phyloP scores from a whole-genome alignment of 169 alveolate species.

The Eimeria falciformis region DNA sequence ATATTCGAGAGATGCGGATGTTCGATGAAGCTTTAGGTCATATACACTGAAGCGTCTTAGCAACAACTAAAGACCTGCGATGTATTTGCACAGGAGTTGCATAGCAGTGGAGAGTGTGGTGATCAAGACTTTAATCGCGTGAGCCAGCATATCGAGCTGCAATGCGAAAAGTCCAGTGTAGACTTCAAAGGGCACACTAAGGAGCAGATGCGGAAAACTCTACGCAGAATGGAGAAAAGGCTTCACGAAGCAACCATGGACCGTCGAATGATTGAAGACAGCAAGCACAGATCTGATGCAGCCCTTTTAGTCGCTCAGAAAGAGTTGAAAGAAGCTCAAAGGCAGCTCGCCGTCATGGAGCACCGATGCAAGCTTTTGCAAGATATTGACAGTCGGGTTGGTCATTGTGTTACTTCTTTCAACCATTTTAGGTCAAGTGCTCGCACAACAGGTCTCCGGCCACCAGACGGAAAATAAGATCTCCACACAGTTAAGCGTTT shows the following conservation, averaged over 20 bases:
- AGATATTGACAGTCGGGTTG: slow-evolving; percentile 51
- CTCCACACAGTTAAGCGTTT: no score
- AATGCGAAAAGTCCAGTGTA: not conserved
- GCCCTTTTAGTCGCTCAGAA: slow-evolving; percentile 18
- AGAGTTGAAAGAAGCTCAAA: slow-evolving; percentile 13
- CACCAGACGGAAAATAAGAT: no score
- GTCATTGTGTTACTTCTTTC: no score
- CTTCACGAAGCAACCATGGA: not conserved
- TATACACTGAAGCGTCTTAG: not conserved
- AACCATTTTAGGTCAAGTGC: no score
- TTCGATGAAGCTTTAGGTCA: no score
- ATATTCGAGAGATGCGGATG: no score
- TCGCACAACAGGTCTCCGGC: no score
- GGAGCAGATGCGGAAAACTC: not conserved
- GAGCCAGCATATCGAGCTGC: not conserved
- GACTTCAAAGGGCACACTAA: not conserved
- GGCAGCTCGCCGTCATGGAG: slow-evolving; percentile 7
- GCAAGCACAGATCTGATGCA: not conserved
- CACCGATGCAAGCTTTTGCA: slow-evolving; percentile 50
- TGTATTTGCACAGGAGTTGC: not conserved
- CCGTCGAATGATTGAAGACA: slow-evolving; percentile 2
- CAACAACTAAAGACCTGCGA: not conserved
- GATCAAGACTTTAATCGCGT: not conserved
- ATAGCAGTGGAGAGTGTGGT: not conserved
- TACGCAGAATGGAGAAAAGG: slow-evolving; percentile 1